Base-by-base conservation (phyloP, 768 basidiomycete species). In the Lentinula lateritia region DNA sequence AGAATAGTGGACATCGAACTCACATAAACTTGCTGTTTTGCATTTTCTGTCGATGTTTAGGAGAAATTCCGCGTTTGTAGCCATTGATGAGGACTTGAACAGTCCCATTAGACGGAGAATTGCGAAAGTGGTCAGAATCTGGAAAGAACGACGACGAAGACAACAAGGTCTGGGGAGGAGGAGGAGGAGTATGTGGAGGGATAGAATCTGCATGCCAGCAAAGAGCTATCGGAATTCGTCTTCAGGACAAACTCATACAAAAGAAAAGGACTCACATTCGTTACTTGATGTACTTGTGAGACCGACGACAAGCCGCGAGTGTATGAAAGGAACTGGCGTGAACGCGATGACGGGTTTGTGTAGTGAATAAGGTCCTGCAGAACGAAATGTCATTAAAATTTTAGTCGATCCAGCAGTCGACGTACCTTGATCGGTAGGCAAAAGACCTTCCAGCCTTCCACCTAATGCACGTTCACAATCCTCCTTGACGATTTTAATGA, bases 11-110 rank as follows among this genome's bases (percentile, higher is more conserved):
- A 28, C 28, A 28, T 28, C 28, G 28, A 28, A 28, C 28, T 28
- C 28, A 28, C 28, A 28, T 28, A 43, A 56, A 56, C 20, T 43
- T 41, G 39, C 23, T 41, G 32, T 56, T 34, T 6, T 56, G n/a
- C 13, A 56, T 73, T 36, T 80, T 80, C 63, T 82, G 76, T 28
- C 88, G 79, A 66, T 90, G 83, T 68, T 90, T 92, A 0, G 87
- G 83, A 10, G 89, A 76, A 1, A 90, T 84, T 1, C 93, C 92
- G 50, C 92, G 85, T 66, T 83, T 87, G n/a, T 87, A 74, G 2
- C 93, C 92, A 63, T 90, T 91, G 64, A 91, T 90, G 52, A 93
- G 68, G 20, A 92, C 79, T 68, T 95, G 90, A 34, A 74, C 23
- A n/a, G 18, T 56, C n/a, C 55, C 41, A 9, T 3, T 15, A 9